Conservation (phyloP, 768 basidiomycete species). For the Dendrothele bispora region DNA sequence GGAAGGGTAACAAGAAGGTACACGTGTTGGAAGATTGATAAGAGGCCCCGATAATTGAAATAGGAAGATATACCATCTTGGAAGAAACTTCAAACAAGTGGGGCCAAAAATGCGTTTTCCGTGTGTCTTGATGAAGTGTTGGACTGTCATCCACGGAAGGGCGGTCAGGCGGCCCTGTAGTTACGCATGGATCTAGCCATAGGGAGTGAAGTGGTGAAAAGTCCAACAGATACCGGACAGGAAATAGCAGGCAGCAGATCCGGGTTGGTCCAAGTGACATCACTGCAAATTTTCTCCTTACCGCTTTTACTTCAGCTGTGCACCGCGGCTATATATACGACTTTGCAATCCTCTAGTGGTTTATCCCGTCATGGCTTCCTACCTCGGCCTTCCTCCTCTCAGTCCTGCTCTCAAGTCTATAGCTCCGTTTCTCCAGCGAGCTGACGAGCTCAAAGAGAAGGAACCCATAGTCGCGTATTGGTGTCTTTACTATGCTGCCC, state of each 20-base stretch:
- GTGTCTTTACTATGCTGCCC: slow-evolving; percentile 94
- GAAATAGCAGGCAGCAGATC: neutral
- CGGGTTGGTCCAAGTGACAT: neutral
- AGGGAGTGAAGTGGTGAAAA: neutral
- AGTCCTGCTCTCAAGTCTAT: slow-evolving; percentile 65
- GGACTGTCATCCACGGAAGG: too few relatives aligned
- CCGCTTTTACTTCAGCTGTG: neutral
- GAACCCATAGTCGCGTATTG: slow-evolving; percentile 94
- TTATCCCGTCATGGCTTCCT: slow-evolving; percentile 27
- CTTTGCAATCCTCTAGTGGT: too few relatives aligned
- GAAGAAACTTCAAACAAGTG: too few relatives aligned
- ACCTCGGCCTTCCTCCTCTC: slow-evolving; percentile 58
- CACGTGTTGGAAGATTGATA: too few relatives aligned
- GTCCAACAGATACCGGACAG: neutral
- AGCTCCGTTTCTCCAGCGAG: slow-evolving; percentile 82
- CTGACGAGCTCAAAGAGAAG: slow-evolving; percentile 78
- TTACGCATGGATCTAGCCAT: neutral
- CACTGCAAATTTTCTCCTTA: neutral
- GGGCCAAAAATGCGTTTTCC: too few relatives aligned
- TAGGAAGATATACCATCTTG: too few relatives aligned
- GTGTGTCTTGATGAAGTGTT: too few relatives aligned
- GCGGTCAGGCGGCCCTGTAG: neutral
- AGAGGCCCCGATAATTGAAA: too few relatives aligned
- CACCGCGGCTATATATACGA: neutral
- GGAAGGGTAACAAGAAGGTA: too few relatives aligned